These are phyloP conservation scores for Phytophthora idaei DNA, from an alignment of 352 stramenopile species.

Conservation along the genomic window DNA sequence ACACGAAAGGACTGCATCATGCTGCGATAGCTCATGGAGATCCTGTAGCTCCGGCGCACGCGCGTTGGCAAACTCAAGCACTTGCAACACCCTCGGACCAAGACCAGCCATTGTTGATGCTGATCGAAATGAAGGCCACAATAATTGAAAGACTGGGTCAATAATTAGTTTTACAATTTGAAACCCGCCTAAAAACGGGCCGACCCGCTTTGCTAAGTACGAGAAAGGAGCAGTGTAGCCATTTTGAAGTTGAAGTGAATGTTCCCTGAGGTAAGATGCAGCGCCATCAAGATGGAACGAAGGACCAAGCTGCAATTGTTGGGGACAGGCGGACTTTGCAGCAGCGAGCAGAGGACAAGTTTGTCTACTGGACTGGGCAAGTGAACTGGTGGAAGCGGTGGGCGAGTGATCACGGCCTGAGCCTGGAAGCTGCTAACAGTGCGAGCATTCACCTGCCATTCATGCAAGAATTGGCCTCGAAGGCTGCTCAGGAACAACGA, in stretches of 20 bases:
- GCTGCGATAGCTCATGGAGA: conserved; percentile 64
- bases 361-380: conserved; percentile 23
- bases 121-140: too few species aligned
- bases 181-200: too few species aligned
- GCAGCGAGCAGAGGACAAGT: conserved; percentile 20
- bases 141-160: too few species aligned
- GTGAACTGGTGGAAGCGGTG: conserved; percentile 30
- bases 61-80: conserved; percentile 78
- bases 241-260: conserved; percentile 1
- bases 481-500: conserved; percentile 22
- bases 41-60: conserved; percentile 78
- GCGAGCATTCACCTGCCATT: conserved; percentile 24
- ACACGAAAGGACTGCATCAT: conserved; percentile 17
- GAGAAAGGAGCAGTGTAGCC: neutral
- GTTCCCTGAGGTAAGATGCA: neutral
- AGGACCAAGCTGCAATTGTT: neutral
- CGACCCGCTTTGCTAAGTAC: too few species aligned
- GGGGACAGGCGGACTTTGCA: neutral
- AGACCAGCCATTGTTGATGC: conserved; percentile 37
- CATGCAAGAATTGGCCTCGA: conserved; percentile 17
- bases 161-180: too few species aligned
- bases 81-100: conserved; percentile 70
- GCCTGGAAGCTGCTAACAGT: conserved; percentile 2
- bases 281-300: too few species aligned
- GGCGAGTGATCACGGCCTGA: conserved; percentile 22